Base-by-base conservation (phyloP, 768 basidiomycete genomes). In the Vishniacozyma victoriae region DNA sequence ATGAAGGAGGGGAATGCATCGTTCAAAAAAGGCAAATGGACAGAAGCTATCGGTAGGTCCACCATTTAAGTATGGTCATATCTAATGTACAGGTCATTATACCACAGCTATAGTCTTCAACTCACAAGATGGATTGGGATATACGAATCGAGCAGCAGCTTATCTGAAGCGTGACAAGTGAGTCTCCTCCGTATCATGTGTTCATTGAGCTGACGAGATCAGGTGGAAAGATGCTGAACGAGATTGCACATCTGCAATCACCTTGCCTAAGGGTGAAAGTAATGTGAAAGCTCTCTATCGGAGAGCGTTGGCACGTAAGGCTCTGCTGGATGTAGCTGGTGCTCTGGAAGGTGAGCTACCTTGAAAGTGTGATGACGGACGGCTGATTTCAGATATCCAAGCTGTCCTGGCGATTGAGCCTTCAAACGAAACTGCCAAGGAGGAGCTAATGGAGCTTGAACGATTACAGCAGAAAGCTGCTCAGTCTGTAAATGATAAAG, bases 131-230 rank as follows among this genome's bases (percentile, higher is more conserved):
- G 75, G 79, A n/a, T 85, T 87, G 0, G 86, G 83, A 55, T 82
- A 84, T 26, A 76, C 92, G 26, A 96, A 96, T 67, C 81, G 92
- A 36, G 87, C 89, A 3, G 86, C 87, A 27, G 87, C 89, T 22
- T 92, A 92, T 75, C 78, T 96, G 52, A 92, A 90, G 78, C 79
- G 93, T 75, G 83, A 82, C 80, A 95, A 93, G 90, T 90, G 77
- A 76, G 88, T 14, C 11, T 38, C 41, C 7, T 2, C 33, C 22
- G n/a, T 27, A 36, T 41, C 23, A 54, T 23, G 48, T 47, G 45
- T 20, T 41, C 16, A 19, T 25, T 42, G 20, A 13, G 52, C 49
- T 55, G 49, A 40, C 52, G 59, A 37, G 47, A n/a, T 36, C 29
- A 90, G 88, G 64, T 76, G 80, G 57, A 79, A 83, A 64, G 89